These are phyloP conservation scores for Termitomyces sp. DNA, from an alignment of 768 basidiomycete species.

Conservation along the genomic window DNA sequence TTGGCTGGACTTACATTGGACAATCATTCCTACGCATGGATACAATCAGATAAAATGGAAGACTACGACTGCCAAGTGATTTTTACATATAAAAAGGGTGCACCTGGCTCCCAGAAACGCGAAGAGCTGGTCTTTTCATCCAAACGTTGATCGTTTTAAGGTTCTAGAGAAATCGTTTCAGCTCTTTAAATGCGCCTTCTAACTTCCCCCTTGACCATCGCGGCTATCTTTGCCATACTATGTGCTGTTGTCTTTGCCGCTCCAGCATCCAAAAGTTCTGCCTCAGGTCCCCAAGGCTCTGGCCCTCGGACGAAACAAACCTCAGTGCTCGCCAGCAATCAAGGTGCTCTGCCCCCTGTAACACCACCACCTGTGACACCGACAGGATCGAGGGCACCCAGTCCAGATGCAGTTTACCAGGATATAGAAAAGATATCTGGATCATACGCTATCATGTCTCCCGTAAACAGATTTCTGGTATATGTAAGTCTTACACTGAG, in stretches of 20 bases:
- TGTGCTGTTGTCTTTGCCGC: not conserved
- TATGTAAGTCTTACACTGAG: not conserved
- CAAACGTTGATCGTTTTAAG: too few relatives aligned
- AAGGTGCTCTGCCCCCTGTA: not conserved
- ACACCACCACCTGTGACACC: not conserved
- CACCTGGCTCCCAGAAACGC: too few relatives aligned
- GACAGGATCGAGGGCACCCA: not conserved
- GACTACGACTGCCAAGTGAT: too few relatives aligned
- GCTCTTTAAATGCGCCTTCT: not conserved
- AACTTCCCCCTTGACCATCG: not conserved
- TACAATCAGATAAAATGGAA: too few relatives aligned
- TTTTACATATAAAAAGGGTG: too few relatives aligned
- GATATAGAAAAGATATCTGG: not conserved
- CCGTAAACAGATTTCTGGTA: not conserved
- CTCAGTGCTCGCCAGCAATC: not conserved
- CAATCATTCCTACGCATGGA: too few relatives aligned
- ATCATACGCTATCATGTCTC: not conserved
- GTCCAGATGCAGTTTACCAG: not conserved
- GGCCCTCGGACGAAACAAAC: not conserved
- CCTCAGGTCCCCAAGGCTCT: not conserved
- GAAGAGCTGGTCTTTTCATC: too few relatives aligned
- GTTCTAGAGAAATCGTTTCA: too few relatives aligned
- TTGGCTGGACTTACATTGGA: too few relatives aligned
- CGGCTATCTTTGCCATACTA: not conserved
- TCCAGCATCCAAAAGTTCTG: not conserved